Percentiles rank a stretch among this genome's conserved stretches.
Conservation (phyloP, 768 basidiomycete species). For the Leccinum ochraceum region DNA sequence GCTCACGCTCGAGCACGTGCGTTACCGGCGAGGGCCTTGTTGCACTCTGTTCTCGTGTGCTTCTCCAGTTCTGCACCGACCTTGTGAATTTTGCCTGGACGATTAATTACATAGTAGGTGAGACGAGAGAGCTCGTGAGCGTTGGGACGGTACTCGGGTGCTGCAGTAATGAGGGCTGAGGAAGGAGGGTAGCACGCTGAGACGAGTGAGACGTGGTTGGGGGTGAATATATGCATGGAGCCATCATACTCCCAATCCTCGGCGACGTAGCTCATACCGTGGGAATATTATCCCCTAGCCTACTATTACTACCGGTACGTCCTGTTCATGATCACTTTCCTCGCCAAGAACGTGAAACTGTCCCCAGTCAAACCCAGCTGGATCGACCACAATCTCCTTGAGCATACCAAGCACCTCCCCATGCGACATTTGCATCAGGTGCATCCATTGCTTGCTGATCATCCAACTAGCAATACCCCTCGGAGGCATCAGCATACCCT, state of each 20-base stretch:
- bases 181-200: conserved; percentile 84
- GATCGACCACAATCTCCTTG: conserved; percentile 46
- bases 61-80: conserved; percentile 78
- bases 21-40: conserved; percentile 71
- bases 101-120: conserved; percentile 85
- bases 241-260: not conserved
- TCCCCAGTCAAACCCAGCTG: conserved; percentile 49
- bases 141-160: conserved; percentile 78
- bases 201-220: conserved; percentile 82
- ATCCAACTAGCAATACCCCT: conserved; percentile 70
- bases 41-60: conserved; percentile 59
- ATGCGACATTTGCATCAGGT: conserved; percentile 39
- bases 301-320: not conserved
- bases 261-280: conserved; percentile 5
- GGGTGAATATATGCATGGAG: conserved; percentile 76
- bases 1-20: conserved; percentile 78
- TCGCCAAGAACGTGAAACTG: conserved; percentile 52
- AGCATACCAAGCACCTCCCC: conserved; percentile 50
- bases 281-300: conserved; percentile 29
- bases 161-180: conserved; percentile 70
- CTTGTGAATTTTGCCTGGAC: conserved; percentile 78
- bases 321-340: conserved; percentile 44
- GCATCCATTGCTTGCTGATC: conserved; percentile 69
- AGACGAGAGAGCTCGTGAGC: conserved; percentile 82
- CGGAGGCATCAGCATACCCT: conserved; percentile 60